Evolutionary conservation across 495 filamentous ascomycete genomes (phyloP), one percentile per base, ranked within the genome.

Genomic region (Tuber indicum): DNA sequence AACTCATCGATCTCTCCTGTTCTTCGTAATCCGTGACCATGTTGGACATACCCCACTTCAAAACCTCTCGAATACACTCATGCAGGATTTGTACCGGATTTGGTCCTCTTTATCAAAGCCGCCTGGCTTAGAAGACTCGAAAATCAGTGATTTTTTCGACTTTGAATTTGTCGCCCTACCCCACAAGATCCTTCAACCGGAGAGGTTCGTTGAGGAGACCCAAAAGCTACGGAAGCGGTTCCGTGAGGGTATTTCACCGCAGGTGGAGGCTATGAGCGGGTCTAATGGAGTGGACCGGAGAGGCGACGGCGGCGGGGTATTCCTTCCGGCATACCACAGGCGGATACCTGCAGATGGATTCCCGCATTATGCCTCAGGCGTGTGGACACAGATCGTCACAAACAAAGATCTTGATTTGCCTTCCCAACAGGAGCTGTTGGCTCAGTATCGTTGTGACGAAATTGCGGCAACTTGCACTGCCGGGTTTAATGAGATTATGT

Each of bases 21-120:
- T 99, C 87, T 99, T 99, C 85, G 96, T 99, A 80, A 97, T 99
- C 82, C 93, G 96, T 80, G 96, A 99, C 84, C 94, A 97, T 84
- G 89, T 98, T 75, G 96, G 96, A 73, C 92, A 88, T 44, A 99
- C 96, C 21, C 96, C 96, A 23, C 88, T 99, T 39, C 87, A 89
- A 76, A 97, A 96, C 81, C 89, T 99, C 77, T 91, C 93, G 79
- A 91, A 92, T 81, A 98, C 96, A 26, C 87, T 99, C 72, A 87
- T 97, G 75, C 92, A 95, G 85, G 96, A 99, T 83, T 87, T 99
- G 77, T 90, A 91, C 12, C 90, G 93, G 77, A 93, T 99, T 72
- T 99, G 96, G 96, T 88, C 92, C 4, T 91, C 93, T 26, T 90
- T 98, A 78, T 93, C 93, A 47, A 99, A 99, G 82, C 96, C 96